Evolutionary conservation across 805 yeast species (phyloP).

Genomic region (Yarrowia bubula): DNA sequence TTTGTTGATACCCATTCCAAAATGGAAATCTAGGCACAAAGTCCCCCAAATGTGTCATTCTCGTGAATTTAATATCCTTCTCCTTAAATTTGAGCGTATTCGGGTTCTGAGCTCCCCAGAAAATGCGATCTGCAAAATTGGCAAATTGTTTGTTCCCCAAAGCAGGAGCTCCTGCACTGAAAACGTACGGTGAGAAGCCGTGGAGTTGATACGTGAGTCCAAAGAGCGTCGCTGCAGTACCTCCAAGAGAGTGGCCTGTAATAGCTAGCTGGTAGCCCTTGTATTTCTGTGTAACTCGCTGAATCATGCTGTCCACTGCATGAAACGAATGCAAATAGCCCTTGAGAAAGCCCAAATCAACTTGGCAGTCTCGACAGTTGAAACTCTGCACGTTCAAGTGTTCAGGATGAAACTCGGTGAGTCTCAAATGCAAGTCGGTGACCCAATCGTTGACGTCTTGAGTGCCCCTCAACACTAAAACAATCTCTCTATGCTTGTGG

Average conservation of each 20-base stretch:
- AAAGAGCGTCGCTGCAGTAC: constrained; percentile 6
- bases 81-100: neutral
- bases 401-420: neutral
- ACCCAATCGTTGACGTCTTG: constrained; percentile 13
- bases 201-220: constrained; percentile 8
- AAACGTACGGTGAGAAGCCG: neutral
- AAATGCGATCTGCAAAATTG: constrained; percentile 6
- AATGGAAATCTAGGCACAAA: constrained; percentile 7
- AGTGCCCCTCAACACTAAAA: neutral
- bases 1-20: constrained; percentile 23
- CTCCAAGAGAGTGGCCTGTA: constrained; percentile 8
- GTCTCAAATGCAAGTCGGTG: neutral
- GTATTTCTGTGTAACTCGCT: neutral
- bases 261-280: neutral
- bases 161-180: constrained; percentile 4
- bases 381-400: neutral
- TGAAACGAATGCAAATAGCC: neutral
- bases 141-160: constrained; percentile 5
- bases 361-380: neutral
- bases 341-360: neutral
- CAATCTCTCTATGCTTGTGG: neutral
- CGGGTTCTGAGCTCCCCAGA: constrained; percentile 11
- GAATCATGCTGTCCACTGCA: neutral
- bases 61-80: neutral
- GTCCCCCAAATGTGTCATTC: constrained; percentile 10